phyloP scores from a whole-genome alignment of 1,284 basidiomycete genomes.

The Pholiota adiposa region DNA sequence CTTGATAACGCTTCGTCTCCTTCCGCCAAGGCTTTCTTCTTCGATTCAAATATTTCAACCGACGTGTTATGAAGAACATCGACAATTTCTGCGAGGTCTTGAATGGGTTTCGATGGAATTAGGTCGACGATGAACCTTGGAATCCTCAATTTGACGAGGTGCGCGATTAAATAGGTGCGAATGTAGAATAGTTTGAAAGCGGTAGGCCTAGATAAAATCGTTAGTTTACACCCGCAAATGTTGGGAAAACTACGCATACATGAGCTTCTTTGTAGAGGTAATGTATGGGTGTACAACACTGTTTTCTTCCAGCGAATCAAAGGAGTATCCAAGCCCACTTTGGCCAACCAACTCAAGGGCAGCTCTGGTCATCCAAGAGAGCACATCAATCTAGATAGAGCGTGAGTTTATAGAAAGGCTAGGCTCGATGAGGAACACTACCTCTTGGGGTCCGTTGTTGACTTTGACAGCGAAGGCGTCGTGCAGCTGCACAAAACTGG shows the following conservation, averaged over 20 bases:
- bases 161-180: constrained; percentile 8
- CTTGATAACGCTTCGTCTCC: constrained; percentile 28
- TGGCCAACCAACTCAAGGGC: constrained; percentile 36
- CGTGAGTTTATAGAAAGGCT: background rate
- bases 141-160: constrained; percentile 22
- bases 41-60: constrained; percentile 37
- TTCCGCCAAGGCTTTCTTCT: constrained; percentile 34
- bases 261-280: constrained; percentile 24
- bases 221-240: background rate
- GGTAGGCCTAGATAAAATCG: background rate
- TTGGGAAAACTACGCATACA: constrained; percentile 23
- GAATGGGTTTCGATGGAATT: constrained; percentile 33
- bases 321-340: constrained; percentile 36
- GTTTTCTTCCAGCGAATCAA: constrained; percentile 31
- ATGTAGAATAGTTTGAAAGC: background rate
- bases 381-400: constrained; percentile 33
- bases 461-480: constrained; percentile 17
- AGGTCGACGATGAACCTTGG: constrained; percentile 34
- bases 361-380: constrained; percentile 35
- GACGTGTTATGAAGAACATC: constrained; percentile 39
- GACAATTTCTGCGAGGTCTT: constrained; percentile 34
- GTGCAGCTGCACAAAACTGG: constrained; percentile 14
- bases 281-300: constrained; percentile 25
- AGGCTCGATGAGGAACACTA: background rate
- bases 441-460: constrained; percentile 26